Evolutionary conservation across 1,139 yeast genomes (phyloP), one percentile per base, ranked within the genome.

Genomic region (Zygosaccharomyces pseudobailii): DNA sequence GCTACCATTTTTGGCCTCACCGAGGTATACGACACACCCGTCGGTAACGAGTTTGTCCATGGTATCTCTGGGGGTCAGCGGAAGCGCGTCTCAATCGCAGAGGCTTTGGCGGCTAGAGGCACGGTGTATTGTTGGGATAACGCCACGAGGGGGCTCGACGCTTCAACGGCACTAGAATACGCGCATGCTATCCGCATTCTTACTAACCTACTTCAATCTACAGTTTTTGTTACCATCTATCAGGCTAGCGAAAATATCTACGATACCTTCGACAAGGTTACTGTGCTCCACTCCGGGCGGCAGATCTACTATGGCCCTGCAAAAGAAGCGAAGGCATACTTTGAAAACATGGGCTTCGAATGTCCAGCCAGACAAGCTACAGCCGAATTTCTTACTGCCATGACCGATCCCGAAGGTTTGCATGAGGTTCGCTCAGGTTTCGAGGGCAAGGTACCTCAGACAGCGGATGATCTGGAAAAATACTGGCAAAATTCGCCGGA

Each of bases 51-150:
- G 58, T 78, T 75, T 48, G 76, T 84, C 37, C 76, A 90, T 59
- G 94, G 94, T 67, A 87, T 85, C 31, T 83, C 90, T 39, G 94
- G 94, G 58, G 94, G 94, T 70, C 92, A 85, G 69, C 75, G 92
- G 57, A 84, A 84, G 68, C 81, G 94, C 67, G 92, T 85, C 21
- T 83, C 90, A 4, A 82, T 85, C 58, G 87, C 87, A 23, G 80
- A 76, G 61, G 80, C 79, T 0, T 63, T 74, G 56, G 76, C 76
- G 31, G 73, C 78, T 40, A 67, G 73, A 46, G 79, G 76, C 20
- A 65, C 76, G 19, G 65, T 78, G 31, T 76, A 77, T 61, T 78
- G 82, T 62, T 79, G 84, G 84, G 84, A 79, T 63, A 79, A 79
- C 53, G 78, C 83, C 4, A 79, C 83, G 6, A 73, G 83, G 67